phyloP scores from a whole-genome alignment of 257 asterid species.

The Schizonepeta tenuifolia region DNA sequence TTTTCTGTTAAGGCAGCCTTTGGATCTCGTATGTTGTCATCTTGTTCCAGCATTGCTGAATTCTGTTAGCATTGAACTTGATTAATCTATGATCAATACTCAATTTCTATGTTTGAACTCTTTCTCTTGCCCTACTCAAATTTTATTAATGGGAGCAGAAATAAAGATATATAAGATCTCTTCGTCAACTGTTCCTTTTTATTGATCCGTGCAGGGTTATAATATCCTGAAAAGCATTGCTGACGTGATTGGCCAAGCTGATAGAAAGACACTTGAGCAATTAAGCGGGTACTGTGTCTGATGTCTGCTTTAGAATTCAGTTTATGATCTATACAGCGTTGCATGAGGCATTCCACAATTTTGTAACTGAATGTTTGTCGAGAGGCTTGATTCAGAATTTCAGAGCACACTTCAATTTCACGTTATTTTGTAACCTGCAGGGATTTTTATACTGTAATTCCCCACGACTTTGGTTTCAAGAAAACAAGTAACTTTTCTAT shows the following conservation, averaged over 20 bases:
- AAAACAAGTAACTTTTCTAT: conserved; percentile 69
- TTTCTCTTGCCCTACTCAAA: conserved; percentile 19
- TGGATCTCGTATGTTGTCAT: conserved; percentile 11
- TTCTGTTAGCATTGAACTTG: conserved; percentile 6
- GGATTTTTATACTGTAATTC: conserved; percentile 90
- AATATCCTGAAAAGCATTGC: conserved; percentile 85
- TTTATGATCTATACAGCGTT: not conserved
- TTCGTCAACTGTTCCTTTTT: conserved; percentile 22
- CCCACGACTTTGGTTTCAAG: conserved; percentile 90
- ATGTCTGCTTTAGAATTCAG: conserved; percentile 12
- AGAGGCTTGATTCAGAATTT: conserved; percentile 13
- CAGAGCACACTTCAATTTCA: conserved; percentile 21
- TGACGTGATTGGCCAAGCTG: conserved; percentile 68
- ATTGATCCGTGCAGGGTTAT: conserved; percentile 65
- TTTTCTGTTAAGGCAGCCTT: not conserved
- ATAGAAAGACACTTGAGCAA: conserved; percentile 67
- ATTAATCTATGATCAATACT: not conserved
- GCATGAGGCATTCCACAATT: conserved; percentile 1
- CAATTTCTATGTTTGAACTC: conserved; percentile 20
- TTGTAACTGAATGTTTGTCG: conserved; percentile 18
- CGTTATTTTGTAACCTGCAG: conserved; percentile 50
- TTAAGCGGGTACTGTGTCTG: conserved; percentile 68
- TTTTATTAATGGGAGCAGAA: conserved; percentile 11
- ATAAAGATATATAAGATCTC: conserved; percentile 3
- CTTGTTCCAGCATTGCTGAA: conserved; percentile 11